A percentile compares a stretch with the other conserved stretches of the same genome.
phyloP scores from a whole-genome alignment of 2,329 filamentous ascomycete species.

The Zopfia rhizophila region DNA sequence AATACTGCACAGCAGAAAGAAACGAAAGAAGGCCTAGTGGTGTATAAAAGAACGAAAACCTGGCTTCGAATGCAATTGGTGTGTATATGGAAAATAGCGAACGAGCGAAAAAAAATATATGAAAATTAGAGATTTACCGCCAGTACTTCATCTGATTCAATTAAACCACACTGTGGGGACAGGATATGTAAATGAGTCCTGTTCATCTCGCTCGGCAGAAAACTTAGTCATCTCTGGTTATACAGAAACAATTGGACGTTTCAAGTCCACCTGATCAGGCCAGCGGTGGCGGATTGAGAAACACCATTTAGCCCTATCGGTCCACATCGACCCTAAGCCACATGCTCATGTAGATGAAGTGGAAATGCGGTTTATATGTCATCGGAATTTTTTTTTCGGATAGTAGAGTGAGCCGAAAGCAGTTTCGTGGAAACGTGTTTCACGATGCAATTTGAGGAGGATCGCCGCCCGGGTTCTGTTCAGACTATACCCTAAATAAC shows the following conservation, averaged over 20 bases:
- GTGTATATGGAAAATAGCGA: constrained; percentile 9
- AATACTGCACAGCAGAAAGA: constrained; percentile 37
- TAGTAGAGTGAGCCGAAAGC: constrained; percentile 1
- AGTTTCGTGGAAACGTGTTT: constrained; percentile 19
- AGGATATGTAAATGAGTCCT: constrained; percentile 2
- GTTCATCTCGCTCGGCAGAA: constrained; percentile 16
- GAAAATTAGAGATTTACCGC: constrained; percentile 1
- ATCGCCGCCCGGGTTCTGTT: constrained; percentile 16
- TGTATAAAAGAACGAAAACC: constrained; percentile 14
- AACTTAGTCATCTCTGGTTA: constrained; percentile 9
- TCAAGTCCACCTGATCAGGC: constrained; percentile 1
- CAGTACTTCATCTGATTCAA: constrained; percentile 1
- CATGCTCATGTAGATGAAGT: constrained; percentile 2
- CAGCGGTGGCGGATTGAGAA: background rate
- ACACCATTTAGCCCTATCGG: background rate
- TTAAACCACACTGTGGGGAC: background rate
- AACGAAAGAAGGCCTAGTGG: constrained; percentile 17
- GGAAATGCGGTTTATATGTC: background rate
- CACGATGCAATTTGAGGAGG: constrained; percentile 14
- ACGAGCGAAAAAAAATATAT: constrained; percentile 15
- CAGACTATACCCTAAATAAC: no score
- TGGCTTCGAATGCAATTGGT: constrained; percentile 2
- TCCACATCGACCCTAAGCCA: constrained; percentile 3
- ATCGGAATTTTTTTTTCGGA: constrained; percentile 12
- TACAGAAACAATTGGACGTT: background rate